Conservation (phyloP, 331 rosid species). For the Arachis monticola region DNA sequence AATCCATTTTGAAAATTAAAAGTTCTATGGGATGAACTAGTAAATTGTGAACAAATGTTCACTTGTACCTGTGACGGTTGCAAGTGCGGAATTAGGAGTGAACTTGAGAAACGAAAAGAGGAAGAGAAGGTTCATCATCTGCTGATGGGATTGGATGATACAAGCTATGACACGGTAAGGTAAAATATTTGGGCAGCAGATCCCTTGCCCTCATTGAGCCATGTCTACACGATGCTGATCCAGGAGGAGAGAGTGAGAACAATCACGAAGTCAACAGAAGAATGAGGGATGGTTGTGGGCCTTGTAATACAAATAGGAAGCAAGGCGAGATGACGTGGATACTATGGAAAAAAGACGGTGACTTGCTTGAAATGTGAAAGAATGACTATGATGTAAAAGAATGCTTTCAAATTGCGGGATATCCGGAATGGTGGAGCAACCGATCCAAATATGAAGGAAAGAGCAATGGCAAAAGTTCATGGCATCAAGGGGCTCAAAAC, state of each 20-base stretch:
- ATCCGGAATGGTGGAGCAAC: neutral
- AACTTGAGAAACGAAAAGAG: neutral
- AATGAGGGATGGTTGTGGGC: neutral
- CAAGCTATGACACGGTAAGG: neutral
- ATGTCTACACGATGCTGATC: neutral
- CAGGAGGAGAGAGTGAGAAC: neutral
- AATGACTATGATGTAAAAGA: neutral
- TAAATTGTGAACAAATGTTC: neutral
- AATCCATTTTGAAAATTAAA: neutral
- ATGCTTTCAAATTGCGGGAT: neutral
- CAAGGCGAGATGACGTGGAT: neutral
- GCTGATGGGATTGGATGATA: neutral
- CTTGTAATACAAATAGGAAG: neutral
- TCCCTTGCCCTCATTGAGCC: neutral
- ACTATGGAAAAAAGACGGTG: neutral
- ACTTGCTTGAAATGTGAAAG: neutral
- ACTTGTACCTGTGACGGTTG: neutral
- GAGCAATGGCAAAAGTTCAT: neutral
- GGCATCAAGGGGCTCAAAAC: neutral
- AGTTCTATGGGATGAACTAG: constrained; percentile 8
- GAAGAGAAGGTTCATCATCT: neutral
- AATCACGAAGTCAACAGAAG: neutral
- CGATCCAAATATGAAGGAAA: neutral
- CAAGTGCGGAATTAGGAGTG: neutral
- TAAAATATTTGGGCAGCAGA: neutral